Evolutionary conservation across 176 grass and related monocot genomes (phyloP), one percentile per base, ranked within the genome.

Genomic region (Paspalum vaginatum): DNA sequence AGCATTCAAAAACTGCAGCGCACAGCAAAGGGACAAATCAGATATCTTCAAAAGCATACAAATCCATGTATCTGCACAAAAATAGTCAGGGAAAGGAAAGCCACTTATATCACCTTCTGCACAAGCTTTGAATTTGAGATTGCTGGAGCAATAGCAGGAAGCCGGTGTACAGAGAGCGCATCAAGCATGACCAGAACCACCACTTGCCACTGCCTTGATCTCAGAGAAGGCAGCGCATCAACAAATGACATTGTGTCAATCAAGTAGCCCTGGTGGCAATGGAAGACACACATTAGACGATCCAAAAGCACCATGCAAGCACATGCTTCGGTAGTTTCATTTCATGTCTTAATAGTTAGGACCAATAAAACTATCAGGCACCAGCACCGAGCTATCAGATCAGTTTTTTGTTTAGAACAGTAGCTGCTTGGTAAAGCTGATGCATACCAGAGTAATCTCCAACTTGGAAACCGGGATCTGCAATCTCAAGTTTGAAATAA

Each of bases 201-300:
- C 55, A 88, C 43, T 48, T 91, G 88, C 92, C 96, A 95, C 45
- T 91, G 88, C 76, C 75, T 88, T 14, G 86, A 75, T 72, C 76
- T 87, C 61, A 99, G 81, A 39, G 86, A 67, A 63, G 92, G 96
- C 63, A 95, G 77, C 16, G 96, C 84, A 15, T 99, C 90, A 27
- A 91, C 27, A 72, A 93, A 88, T 4, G 96, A 93, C 96, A 99
- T 95, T 15, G 92, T 95, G 53, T 93, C 92, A 40, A 99, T 82
- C 75, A 95, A 89, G 26, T 50, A 79, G 4, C 86, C 90, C 96
- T 99, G 80, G 54, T 12, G 42, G 22, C 32, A 72, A 76, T 15
- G 8, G 3, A 43, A 71, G 4, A 14, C 0, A 22, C 41, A 42
- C 3, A 48, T 87, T 88, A 84, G 65, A 51, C 51, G 50, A 56